Conservation (phyloP, 225 moss, liverwort and hornwort species). For the Climacium dendroides region DNA sequence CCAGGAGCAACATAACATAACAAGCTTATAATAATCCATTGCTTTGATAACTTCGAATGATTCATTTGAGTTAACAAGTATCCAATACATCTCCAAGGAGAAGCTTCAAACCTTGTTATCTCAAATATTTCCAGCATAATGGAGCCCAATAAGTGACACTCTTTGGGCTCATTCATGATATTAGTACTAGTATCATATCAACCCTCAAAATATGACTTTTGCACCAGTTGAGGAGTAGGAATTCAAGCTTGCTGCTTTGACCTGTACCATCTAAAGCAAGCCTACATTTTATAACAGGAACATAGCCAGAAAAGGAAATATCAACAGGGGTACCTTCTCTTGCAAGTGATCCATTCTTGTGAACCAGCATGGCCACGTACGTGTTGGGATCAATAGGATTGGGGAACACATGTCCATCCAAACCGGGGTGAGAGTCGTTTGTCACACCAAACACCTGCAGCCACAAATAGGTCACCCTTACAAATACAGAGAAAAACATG, state of each 20-base stretch:
- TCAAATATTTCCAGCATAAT: neutral
- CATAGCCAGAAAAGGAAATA: neutral
- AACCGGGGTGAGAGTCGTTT: conserved; percentile 49
- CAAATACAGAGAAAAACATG: neutral
- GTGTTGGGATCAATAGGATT: conserved; percentile 72
- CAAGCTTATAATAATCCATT: neutral
- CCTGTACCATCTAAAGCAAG: neutral
- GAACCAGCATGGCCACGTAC: conserved; percentile 80
- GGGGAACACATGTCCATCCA: conserved; percentile 82
- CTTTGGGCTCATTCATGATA: neutral
- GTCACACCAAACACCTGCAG: conserved; percentile 84
- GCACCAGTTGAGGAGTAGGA: neutral
- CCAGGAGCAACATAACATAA: too few species aligned
- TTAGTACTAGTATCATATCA: neutral
- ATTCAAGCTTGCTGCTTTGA: neutral
- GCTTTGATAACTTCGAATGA: too few species aligned
- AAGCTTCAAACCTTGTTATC: neutral
- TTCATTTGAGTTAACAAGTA: neutral
- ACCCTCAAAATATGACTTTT: neutral
- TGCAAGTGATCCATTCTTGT: conserved; percentile 91
- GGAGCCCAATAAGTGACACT: neutral
- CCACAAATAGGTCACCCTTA: neutral
- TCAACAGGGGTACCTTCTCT: conserved; percentile 49
- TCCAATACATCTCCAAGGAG: neutral
- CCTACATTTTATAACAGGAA: neutral